phyloP scores from a whole-genome alignment of 2,329 filamentous ascomycete genomes.

The Gnomoniopsis sp. region DNA sequence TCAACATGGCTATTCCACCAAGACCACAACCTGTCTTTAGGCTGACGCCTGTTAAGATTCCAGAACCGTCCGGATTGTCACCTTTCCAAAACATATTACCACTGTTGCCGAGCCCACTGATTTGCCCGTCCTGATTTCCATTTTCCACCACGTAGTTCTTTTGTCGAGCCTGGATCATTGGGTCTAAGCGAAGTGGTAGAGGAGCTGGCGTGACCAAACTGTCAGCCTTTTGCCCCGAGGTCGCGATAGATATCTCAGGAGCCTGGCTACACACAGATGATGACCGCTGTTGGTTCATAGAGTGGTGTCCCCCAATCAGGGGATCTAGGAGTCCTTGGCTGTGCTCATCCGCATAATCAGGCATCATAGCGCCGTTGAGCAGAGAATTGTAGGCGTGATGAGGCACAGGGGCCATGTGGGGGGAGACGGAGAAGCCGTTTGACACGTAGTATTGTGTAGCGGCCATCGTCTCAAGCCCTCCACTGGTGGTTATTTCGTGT shows the following conservation, averaged over 20 bases:
- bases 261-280: conserved; percentile 48
- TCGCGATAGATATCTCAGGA: conserved; percentile 39
- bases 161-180: conserved; percentile 36
- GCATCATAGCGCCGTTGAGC: conserved; percentile 32
- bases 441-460: conserved; percentile 26
- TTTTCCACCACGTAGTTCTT: conserved; percentile 34
- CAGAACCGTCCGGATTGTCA: conserved; percentile 17
- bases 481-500: conserved; percentile 16
- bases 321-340: conserved; percentile 23
- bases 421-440: conserved; percentile 24
- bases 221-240: conserved; percentile 44
- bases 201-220: conserved; percentile 44
- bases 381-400: conserved; percentile 31
- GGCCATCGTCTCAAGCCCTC: conserved; percentile 26
- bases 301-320: conserved; percentile 16
- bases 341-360: conserved; percentile 34
- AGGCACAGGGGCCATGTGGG: conserved; percentile 26
- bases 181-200: conserved; percentile 33
- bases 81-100: conserved; percentile 10
- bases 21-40: conserved; percentile 25
- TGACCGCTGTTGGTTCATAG: conserved; percentile 34
- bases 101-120: background rate
- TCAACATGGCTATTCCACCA: conserved; percentile 25
- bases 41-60: conserved; percentile 32
- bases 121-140: background rate